These are phyloP conservation scores for Quillaja saponaria DNA, from an alignment of 306 rosid genomes.

Conservation along the genomic window DNA sequence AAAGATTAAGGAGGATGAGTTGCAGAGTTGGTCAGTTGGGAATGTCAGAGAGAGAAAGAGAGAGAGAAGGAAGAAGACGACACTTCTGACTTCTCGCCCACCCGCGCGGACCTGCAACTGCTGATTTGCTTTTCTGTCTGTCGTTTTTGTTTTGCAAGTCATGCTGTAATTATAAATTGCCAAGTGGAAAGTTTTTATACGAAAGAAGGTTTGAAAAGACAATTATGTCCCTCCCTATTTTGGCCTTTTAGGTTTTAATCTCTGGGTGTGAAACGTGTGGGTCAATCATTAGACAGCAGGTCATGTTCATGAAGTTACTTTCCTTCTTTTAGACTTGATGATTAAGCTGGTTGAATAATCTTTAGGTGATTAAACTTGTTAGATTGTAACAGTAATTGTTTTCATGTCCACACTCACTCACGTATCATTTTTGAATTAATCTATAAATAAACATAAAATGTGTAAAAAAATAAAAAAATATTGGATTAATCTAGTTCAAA, in stretches of 20 bases:
- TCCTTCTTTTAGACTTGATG: conserved; percentile 32
- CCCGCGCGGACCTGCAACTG: conserved; percentile 42
- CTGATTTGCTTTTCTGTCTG: background rate
- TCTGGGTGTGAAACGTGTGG: conserved; percentile 38
- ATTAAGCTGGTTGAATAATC: background rate
- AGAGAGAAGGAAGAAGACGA: conserved; percentile 32
- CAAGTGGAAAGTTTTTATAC: conserved; percentile 20
- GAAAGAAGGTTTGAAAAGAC: background rate
- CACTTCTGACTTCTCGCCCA: conserved; percentile 33
- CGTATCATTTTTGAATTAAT: too few species aligned
- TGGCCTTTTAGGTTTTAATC: background rate
- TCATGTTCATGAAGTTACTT: conserved; percentile 36
- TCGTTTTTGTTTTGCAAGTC: background rate
- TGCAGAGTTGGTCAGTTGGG: conserved; percentile 41
- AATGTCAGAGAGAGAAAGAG: conserved; percentile 37
- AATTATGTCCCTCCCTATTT: background rate
- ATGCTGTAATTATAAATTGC: conserved; percentile 7
- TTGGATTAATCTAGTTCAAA: too few species aligned
- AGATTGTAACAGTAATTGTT: too few species aligned
- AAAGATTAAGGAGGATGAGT: background rate
- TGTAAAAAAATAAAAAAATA: too few species aligned
- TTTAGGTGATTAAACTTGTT: too few species aligned
- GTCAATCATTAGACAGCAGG: conserved; percentile 17
- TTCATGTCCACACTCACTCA: too few species aligned
- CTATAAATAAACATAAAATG: too few species aligned